Percentiles rank a stretch among this genome's conserved stretches.
Evolutionary conservation across 371 early-diverging fungal genomes (phyloP).

Genomic region (Lichtheimia hyalospora): DNA sequence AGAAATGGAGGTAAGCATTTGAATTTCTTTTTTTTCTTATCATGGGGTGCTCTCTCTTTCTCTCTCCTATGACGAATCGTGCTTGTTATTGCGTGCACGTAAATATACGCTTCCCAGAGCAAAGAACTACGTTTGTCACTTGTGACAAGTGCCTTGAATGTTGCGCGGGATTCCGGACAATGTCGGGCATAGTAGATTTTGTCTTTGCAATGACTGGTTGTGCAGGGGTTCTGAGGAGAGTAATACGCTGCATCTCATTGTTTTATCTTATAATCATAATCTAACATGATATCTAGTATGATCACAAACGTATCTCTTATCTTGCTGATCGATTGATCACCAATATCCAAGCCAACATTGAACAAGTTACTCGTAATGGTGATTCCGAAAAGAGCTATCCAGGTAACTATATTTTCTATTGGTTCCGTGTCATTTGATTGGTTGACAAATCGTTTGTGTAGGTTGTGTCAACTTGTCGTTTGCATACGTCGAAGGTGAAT

Average conservation of each 20-base stretch:
- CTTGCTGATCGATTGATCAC: constrained; percentile 82
- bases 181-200: constrained; percentile 2
- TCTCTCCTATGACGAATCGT: constrained; percentile 18
- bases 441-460: constrained; percentile 2
- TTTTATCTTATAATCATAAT: neutral
- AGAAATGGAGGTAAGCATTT: constrained; percentile 84
- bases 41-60: neutral
- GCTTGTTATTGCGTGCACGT: constrained; percentile 16
- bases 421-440: neutral
- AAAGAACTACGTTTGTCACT: constrained; percentile 20
- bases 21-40: no score
- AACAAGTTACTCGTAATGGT: constrained; percentile 90
- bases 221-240: constrained; percentile 72
- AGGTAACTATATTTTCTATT: constrained; percentile 29
- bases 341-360: constrained; percentile 76
- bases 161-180: neutral
- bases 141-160: neutral
- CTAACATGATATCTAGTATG: constrained; percentile 58
- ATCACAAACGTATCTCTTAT: constrained; percentile 69
- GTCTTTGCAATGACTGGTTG: constrained; percentile 52
- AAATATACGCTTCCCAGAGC: constrained; percentile 27
- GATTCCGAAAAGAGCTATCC: constrained; percentile 82
- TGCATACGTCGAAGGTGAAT: constrained; percentile 99
- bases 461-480: constrained; percentile 99
- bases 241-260: neutral